Evolutionary conservation across 495 filamentous ascomycete genomes (phyloP).

Genomic region (Daldinia concentrica): DNA sequence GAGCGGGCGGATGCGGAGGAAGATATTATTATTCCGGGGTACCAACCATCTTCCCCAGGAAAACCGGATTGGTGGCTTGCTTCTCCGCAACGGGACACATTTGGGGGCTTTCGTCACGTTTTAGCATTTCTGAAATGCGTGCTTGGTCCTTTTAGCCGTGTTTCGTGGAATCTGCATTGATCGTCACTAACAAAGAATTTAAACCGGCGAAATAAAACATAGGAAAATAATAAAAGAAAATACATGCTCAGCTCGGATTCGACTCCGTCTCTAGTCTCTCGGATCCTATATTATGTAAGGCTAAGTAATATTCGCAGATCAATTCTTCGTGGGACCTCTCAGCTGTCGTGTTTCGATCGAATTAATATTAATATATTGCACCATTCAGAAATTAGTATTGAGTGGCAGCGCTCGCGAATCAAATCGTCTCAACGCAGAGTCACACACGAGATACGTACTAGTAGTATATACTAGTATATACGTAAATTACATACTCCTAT

Average conservation of each 20-base stretch:
- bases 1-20: conserved; percentile 14
- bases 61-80: conserved; percentile 28
- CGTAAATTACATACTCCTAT: too few species aligned
- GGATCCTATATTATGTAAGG: conserved; percentile 8
- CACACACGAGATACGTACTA: not conserved
- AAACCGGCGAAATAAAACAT: not conserved
- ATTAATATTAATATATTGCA: conserved; percentile 1
- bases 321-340: not conserved
- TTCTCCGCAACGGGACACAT: conserved; percentile 27
- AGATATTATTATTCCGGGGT: conserved; percentile 27
- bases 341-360: conserved; percentile 3
- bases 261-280: not conserved
- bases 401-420: conserved; percentile 11
- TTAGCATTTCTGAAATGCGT: not conserved
- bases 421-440: conserved; percentile 2
- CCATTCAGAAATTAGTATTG: not conserved
- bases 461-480: not conserved
- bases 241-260: not conserved
- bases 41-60: conserved; percentile 28
- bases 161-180: not conserved
- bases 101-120: conserved; percentile 12
- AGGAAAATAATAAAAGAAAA: not conserved
- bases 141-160: not conserved
- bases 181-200: not conserved
- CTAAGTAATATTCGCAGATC: conserved; percentile 5